phyloP scores from a whole-genome alignment of 306 rosid species.

The Calophaca sinica region DNA sequence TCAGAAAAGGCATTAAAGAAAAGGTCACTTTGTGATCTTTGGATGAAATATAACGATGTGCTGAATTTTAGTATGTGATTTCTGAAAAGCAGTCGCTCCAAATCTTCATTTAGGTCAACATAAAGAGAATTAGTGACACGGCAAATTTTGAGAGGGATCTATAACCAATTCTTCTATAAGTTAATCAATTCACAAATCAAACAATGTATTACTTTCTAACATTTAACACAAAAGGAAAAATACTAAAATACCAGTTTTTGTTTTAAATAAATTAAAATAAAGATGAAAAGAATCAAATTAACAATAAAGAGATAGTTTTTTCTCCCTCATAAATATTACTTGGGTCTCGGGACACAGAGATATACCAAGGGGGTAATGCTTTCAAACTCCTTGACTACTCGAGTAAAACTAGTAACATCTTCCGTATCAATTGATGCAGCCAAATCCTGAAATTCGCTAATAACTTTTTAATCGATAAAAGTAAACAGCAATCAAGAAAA shows the following conservation, averaged over 20 bases:
- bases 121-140: too few species aligned
- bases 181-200: conserved; percentile 22
- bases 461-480: conserved; percentile 34
- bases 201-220: neutral
- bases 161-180: too few species aligned
- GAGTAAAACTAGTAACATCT: conserved; percentile 55
- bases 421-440: conserved; percentile 57
- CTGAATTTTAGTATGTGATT: too few species aligned
- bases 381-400: conserved; percentile 52
- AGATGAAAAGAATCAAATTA: too few species aligned
- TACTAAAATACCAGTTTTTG: neutral
- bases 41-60: too few species aligned
- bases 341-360: conserved; percentile 1
- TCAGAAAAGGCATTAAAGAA: too few species aligned
- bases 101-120: too few species aligned
- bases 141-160: too few species aligned
- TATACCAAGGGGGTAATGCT: conserved; percentile 58
- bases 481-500: too few species aligned
- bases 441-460: conserved; percentile 54
- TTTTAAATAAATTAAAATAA: neutral
- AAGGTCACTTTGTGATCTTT: too few species aligned
- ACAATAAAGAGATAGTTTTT: neutral
- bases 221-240: neutral
- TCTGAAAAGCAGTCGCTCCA: too few species aligned
- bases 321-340: conserved; percentile 3